Evolutionary conservation across 768 basidiomycete species (phyloP).

Genomic region (Arthromyces matolae): DNA sequence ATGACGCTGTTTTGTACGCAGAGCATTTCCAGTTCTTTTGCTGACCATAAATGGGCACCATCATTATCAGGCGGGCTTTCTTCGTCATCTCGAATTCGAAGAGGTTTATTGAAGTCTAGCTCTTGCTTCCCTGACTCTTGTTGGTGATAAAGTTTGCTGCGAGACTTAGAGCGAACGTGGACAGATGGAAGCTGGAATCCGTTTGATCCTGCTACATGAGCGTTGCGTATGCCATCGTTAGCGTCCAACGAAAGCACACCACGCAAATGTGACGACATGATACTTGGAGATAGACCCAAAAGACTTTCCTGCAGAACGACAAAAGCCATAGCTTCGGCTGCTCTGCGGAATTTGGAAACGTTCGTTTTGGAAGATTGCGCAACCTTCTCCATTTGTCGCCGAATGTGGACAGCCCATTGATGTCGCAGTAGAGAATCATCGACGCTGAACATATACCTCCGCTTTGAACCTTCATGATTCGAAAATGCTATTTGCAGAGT

Average conservation of each 20-base stretch:
- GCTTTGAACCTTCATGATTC: constrained; percentile 60
- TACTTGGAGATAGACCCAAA: constrained; percentile 36
- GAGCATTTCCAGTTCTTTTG: constrained; percentile 78
- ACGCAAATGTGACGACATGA: constrained; percentile 24
- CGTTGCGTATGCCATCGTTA: constrained; percentile 12
- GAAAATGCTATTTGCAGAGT: constrained; percentile 91
- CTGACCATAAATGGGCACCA: constrained; percentile 63
- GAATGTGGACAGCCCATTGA: constrained; percentile 68
- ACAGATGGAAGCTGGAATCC: constrained; percentile 23
- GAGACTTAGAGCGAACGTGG: constrained; percentile 64
- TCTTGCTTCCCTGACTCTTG: constrained; percentile 65
- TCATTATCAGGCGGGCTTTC: constrained; percentile 11
- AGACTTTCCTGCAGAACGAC: constrained; percentile 83
- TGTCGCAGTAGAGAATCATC: constrained; percentile 73
- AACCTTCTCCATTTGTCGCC: constrained; percentile 60
- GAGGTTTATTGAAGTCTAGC: constrained; percentile 40
- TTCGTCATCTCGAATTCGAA: constrained; percentile 13
- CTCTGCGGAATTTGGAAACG: constrained; percentile 51
- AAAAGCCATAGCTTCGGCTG: constrained; percentile 75
- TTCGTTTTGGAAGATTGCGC: constrained; percentile 31
- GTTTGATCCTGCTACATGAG: constrained; percentile 12
- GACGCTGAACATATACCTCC: constrained; percentile 94
- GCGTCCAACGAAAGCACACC: constrained; percentile 15
- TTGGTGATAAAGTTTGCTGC: constrained; percentile 64
- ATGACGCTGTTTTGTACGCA: constrained; percentile 91